phyloP scores from a whole-genome alignment of 2,329 filamentous ascomycete genomes.

The Aspergillus ochraceus region DNA sequence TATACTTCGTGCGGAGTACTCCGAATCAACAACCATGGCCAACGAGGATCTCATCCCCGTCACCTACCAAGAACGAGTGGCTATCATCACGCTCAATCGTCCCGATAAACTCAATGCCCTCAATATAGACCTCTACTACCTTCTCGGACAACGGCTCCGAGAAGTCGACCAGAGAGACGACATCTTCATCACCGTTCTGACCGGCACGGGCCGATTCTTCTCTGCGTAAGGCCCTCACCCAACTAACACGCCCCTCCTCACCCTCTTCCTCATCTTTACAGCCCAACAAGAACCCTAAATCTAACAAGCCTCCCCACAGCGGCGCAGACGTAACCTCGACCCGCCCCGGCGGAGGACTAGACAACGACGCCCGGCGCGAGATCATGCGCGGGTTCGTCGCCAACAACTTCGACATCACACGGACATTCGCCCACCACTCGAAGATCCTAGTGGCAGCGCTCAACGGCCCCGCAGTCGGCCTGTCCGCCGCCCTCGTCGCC shows the following conservation, averaged over 20 bases:
- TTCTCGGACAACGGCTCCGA: conserved; percentile 69
- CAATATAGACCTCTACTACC: conserved; percentile 70
- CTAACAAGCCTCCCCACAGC: conserved; percentile 43
- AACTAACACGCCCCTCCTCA: no score
- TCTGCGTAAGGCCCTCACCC: conserved; percentile 67
- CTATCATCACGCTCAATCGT: conserved; percentile 84
- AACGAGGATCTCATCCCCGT: conserved; percentile 54
- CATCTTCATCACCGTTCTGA: conserved; percentile 79
- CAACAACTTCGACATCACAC: conserved; percentile 86
- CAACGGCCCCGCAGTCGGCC: conserved; percentile 87
- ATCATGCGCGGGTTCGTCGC: conserved; percentile 73
- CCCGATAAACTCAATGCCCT: conserved; percentile 86
- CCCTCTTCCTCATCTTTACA: no score
- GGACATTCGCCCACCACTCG: conserved; percentile 87
- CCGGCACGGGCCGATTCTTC: conserved; percentile 78
- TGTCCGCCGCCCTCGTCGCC: conserved; percentile 78
- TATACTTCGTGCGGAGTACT: neutral
- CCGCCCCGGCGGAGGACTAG: conserved; percentile 42
- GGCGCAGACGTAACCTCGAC: conserved; percentile 73
- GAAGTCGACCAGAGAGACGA: conserved; percentile 78
- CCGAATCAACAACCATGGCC: conserved; percentile 21
- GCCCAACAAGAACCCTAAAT: neutral
- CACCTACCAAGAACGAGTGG: conserved; percentile 67
- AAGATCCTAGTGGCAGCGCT: conserved; percentile 90
- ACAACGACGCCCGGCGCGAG: conserved; percentile 51